Evolutionary conservation across 129 eudicot species (phyloP), one percentile per base, ranked within the genome.

Genomic region (Calendula officinalis): DNA sequence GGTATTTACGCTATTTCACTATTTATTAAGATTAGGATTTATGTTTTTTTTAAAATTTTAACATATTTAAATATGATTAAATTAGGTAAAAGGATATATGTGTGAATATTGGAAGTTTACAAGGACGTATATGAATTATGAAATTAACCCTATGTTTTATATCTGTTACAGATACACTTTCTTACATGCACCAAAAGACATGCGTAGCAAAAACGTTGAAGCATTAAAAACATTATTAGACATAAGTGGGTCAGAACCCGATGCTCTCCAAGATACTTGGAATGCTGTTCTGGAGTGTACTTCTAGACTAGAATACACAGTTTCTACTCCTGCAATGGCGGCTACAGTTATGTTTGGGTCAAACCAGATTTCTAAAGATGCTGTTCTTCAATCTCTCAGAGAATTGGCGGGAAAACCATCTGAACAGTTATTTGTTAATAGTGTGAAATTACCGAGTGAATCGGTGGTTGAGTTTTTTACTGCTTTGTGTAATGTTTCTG

Each of bases 321-420:
- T 80, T 12, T 81, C 95, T 38, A 79, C 84, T 58, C 95, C 96
- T 64, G 67, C 96, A 10, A 80, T 89, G 86, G 82, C 91, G 67
- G 85, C 96, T 66, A 86, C 82, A 11, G 87, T 92, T 46, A 92
- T 88, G 96, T 91, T 78, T 72, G 99, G 95, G 56, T 88, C 99
- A 42, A 88, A 85, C 68, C 99, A 92, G 63, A 83, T 85, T n/a
- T 92, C 99, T 61, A 88, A 90, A 74, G 99, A 92, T 64, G 95
- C 92, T 5, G 64, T 92, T 60, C 66, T 92, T 80, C 96, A 77
- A 71, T 88, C 96, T 56, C 83, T 92, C 41, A 86, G 91, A 67
- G 99, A 92, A 74, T 80, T 92, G 77, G 89, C 96, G n/a, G 96
- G 91, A 60, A 92, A 88, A 78, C 99, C 99, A 60, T 80, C 84